These are phyloP conservation scores for Nadsonia fulvescens DNA, from an alignment of 805 yeast genomes.

Conservation along the genomic window DNA sequence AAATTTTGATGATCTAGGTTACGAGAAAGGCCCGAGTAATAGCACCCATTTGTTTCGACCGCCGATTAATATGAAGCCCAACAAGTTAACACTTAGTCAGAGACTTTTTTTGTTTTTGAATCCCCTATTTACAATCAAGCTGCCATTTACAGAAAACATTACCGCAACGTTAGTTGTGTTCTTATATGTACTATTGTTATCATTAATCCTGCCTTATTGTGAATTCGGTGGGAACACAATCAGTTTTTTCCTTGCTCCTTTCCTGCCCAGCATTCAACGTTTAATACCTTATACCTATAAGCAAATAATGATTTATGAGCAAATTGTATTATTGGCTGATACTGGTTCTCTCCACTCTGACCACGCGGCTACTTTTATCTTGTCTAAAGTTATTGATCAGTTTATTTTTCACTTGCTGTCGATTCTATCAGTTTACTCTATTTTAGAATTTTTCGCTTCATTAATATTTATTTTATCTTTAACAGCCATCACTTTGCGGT, in stretches of 20 bases:
- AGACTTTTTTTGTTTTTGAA: conserved; percentile 3
- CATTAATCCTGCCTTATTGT: conserved; percentile 1
- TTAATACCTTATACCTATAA: no score
- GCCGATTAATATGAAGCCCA: no score
- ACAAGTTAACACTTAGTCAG: conserved; percentile 4
- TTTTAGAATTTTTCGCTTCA: conserved; percentile 35
- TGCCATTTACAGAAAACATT: conserved; percentile 3
- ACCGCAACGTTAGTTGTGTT: conserved; percentile 4
- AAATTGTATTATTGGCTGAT: no score
- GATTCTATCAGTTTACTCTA: conserved; percentile 3
- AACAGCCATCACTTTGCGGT: conserved; percentile 27
- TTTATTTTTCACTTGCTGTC: conserved; percentile 5
- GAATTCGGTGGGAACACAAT: no score
- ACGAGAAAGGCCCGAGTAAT: no score
- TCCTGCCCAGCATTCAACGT: no score
- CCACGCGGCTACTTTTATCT: no score
- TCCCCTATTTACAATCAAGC: conserved; percentile 3
- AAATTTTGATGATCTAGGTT: conserved; percentile 18
- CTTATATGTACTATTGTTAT: conserved; percentile 3
- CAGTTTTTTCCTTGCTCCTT: conserved; percentile 5
- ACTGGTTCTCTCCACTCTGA: no score
- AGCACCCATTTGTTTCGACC: conserved; percentile 3
- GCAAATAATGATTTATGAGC: no score
- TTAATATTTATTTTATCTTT: conserved; percentile 33
- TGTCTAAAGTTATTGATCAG: no score